A percentile compares a stretch with the other conserved stretches of the same genome.
Evolutionary conservation across 345 rosid genomes (phyloP).

Genomic region (Carallia pectinifolia): DNA sequence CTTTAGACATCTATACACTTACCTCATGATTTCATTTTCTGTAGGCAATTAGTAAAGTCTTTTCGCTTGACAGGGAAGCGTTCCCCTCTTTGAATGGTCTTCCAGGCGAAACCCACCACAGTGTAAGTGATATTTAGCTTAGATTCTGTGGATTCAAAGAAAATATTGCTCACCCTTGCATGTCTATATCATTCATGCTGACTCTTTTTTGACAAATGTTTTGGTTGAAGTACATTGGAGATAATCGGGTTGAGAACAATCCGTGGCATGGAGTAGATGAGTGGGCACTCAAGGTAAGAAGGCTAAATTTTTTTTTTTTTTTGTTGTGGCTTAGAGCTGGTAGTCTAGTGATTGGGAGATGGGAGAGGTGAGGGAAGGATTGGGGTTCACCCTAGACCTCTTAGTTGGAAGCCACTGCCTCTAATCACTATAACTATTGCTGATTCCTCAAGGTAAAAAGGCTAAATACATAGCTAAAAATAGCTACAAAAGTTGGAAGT

Average conservation of each 20-base stretch:
- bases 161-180: background rate
- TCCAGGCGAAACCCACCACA: slow-evolving; percentile 89
- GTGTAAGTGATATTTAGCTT: slow-evolving; percentile 47
- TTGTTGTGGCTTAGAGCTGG: too few relatives aligned
- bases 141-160: slow-evolving; percentile 7
- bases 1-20: slow-evolving; percentile 12
- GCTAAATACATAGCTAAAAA: too few relatives aligned
- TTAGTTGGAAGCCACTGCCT: too few relatives aligned
- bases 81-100: slow-evolving; percentile 85
- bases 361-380: too few relatives aligned
- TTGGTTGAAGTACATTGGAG: slow-evolving; percentile 72
- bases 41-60: slow-evolving; percentile 76
- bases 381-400: too few relatives aligned
- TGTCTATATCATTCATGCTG: slow-evolving; percentile 4
- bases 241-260: slow-evolving; percentile 61
- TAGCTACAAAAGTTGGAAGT: too few relatives aligned
- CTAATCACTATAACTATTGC: too few relatives aligned
- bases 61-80: slow-evolving; percentile 88
- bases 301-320: too few relatives aligned
- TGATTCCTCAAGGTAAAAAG: background rate
- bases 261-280: slow-evolving; percentile 88
- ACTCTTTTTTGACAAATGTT: slow-evolving; percentile 11
- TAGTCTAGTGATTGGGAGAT: too few relatives aligned
- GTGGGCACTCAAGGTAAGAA: slow-evolving; percentile 74
- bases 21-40: slow-evolving; percentile 14